Evolutionary conservation across 177 flowering plant genomes (phyloP).

Genomic region (Tripterygium wilfordii): DNA sequence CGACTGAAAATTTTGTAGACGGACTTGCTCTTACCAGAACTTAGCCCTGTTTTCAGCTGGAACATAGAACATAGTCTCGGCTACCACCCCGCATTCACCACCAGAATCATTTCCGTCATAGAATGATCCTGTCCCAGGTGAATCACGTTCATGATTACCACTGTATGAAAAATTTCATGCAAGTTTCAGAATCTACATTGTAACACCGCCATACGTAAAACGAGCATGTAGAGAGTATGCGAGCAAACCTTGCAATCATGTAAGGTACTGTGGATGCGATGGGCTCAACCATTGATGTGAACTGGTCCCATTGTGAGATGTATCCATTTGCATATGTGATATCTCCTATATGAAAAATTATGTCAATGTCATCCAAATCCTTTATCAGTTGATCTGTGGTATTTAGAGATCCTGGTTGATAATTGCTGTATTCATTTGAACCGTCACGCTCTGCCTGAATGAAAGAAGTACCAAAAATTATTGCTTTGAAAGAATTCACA

Average conservation of each 20-base stretch:
- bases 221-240: neutral
- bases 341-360: slow-evolving; percentile 88
- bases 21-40: slow-evolving; percentile 49
- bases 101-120: slow-evolving; percentile 60
- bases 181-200: neutral
- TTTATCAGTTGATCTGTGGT: slow-evolving; percentile 74
- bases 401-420: slow-evolving; percentile 82
- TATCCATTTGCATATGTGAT: slow-evolving; percentile 77
- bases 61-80: slow-evolving; percentile 78
- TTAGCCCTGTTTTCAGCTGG: slow-evolving; percentile 86
- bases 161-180: slow-evolving; percentile 26
- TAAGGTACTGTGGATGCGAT: slow-evolving; percentile 80
- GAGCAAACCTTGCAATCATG: slow-evolving; percentile 73
- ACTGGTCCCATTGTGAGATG: slow-evolving; percentile 95
- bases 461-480: too few relatives aligned
- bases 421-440: slow-evolving; percentile 72
- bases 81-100: slow-evolving; percentile 85
- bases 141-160: slow-evolving; percentile 90
- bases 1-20: too few relatives aligned
- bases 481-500: too few relatives aligned
- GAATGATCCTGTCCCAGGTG: slow-evolving; percentile 82
- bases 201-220: neutral
- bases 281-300: slow-evolving; percentile 78
- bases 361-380: slow-evolving; percentile 66
- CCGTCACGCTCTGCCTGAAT: slow-evolving; percentile 94